Evolutionary conservation across 495 filamentous ascomycete genomes (phyloP).

Genomic region (Daldinia concentrica): DNA sequence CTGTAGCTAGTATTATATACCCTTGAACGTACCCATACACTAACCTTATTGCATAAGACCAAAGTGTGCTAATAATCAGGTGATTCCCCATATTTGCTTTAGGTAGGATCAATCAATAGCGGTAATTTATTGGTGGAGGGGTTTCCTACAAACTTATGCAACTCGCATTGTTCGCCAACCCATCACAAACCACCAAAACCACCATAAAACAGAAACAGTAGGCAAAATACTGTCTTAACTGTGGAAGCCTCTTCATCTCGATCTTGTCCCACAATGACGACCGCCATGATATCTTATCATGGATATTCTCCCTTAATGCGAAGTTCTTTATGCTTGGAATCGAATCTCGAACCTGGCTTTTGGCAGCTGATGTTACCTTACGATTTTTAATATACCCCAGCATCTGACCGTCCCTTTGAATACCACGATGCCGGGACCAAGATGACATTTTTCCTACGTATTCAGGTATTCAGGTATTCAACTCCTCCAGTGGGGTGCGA

Average conservation of each 20-base stretch:
- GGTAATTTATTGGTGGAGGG: conserved; percentile 21
- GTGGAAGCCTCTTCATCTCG: conserved; percentile 34
- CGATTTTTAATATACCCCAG: conserved; percentile 10
- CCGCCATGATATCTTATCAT: background rate
- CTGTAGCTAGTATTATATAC: background rate
- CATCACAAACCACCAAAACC: conserved; percentile 1
- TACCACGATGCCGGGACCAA: conserved; percentile 34
- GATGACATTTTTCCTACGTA: background rate
- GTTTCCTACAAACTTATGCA: conserved; percentile 22
- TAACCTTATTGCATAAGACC: conserved; percentile 1
- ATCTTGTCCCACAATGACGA: conserved; percentile 44
- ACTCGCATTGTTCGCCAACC: conserved; percentile 9
- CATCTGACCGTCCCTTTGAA: conserved; percentile 34
- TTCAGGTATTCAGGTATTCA: background rate
- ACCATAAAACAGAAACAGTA: background rate
- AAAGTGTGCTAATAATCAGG: conserved; percentile 12
- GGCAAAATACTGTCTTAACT: conserved; percentile 1
- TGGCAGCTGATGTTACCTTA: conserved; percentile 15
- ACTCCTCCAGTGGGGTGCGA: conserved; percentile 18
- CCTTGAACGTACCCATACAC: background rate
- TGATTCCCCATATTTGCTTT: conserved; percentile 28
- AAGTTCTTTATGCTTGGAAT: conserved; percentile 13
- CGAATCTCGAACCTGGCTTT: conserved; percentile 34
- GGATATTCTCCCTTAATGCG: background rate
- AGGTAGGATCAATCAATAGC: conserved; percentile 29